Conservation (phyloP, 2,329 filamentous ascomycete genomes). For the Beauveria sp. region DNA sequence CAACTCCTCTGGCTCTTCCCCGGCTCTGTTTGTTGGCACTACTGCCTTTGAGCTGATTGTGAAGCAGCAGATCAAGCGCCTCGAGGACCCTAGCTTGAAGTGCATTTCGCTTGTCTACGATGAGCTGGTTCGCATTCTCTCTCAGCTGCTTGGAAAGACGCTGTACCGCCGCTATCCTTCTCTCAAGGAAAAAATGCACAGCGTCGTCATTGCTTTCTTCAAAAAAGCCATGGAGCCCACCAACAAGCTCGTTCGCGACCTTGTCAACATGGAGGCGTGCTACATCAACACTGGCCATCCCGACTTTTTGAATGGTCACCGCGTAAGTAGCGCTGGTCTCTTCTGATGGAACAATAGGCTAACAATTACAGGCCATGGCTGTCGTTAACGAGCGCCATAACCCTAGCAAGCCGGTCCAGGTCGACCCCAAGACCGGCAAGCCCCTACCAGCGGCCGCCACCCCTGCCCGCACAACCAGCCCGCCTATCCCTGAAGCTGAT, state of each 20-base stretch:
- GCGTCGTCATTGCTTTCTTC: slow-evolving; percentile 87
- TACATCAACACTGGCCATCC: slow-evolving; percentile 99
- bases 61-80: slow-evolving; percentile 93
- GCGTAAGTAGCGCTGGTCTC: slow-evolving; percentile 44
- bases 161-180: slow-evolving; percentile 88
- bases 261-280: slow-evolving; percentile 91
- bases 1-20: slow-evolving; percentile 98
- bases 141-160: slow-evolving; percentile 79
- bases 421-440: slow-evolving; percentile 98
- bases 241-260: slow-evolving; percentile 89
- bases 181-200: slow-evolving; percentile 94
- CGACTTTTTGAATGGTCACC: slow-evolving; percentile 93
- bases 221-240: slow-evolving; percentile 98
- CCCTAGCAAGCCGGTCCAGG: slow-evolving; percentile 76
- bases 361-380: slow-evolving; percentile 66
- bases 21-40: slow-evolving; percentile 92
- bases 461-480: slow-evolving; percentile 68
- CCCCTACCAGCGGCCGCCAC: slow-evolving; percentile 59
- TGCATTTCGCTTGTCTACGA: slow-evolving; percentile 97
- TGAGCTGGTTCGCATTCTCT: slow-evolving; percentile 90
- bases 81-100: slow-evolving; percentile 95
- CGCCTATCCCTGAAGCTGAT: slow-evolving; percentile 50
- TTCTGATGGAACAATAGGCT: slow-evolving; percentile 15
- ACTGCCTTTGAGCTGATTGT: slow-evolving; percentile 98
- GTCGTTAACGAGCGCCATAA: slow-evolving; percentile 92